These are phyloP conservation scores for Neurospora sp. DNA, from an alignment of 495 filamentous ascomycete genomes.

Conservation along the genomic window DNA sequence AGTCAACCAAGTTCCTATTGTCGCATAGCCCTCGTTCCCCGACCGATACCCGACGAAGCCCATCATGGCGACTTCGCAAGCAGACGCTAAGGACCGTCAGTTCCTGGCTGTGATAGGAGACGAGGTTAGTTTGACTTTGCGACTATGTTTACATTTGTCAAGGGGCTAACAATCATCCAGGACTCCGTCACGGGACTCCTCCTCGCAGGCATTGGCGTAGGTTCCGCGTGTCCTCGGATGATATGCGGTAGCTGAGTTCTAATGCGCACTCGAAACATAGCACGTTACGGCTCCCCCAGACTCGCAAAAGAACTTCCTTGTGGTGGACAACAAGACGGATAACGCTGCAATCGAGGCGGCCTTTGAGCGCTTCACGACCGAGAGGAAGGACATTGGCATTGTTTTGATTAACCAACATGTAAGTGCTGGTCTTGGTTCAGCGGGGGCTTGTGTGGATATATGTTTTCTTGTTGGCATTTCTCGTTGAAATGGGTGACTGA, in stretches of 20 bases:
- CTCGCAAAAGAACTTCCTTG: constrained; percentile 91
- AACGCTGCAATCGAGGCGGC: constrained; percentile 78
- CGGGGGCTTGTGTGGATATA: not conserved
- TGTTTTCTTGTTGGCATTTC: not conserved
- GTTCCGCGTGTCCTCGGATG: constrained; percentile 15
- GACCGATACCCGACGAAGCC: not conserved
- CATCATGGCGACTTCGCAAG: constrained; percentile 39
- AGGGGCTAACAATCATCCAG: constrained; percentile 39
- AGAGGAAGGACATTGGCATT: constrained; percentile 93
- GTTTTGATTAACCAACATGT: constrained; percentile 98
- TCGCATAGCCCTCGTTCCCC: not conserved
- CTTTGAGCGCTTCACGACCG: constrained; percentile 77
- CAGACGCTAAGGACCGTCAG: constrained; percentile 76
- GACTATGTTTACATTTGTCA: not conserved
- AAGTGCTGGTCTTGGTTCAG: constrained; percentile 18
- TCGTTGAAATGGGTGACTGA: not conserved
- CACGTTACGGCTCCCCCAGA: constrained; percentile 52
- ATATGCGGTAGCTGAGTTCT: not conserved
- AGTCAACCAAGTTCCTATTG: not conserved
- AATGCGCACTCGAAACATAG: constrained; percentile 8
- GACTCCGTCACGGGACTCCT: constrained; percentile 93
- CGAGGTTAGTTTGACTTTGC: constrained; percentile 51
- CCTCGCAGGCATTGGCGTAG: constrained; percentile 88
- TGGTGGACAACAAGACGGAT: constrained; percentile 89
- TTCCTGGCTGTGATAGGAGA: constrained; percentile 97